Base-by-base conservation (phyloP, 345 rosid species). In the Anacardium occidentale region DNA sequence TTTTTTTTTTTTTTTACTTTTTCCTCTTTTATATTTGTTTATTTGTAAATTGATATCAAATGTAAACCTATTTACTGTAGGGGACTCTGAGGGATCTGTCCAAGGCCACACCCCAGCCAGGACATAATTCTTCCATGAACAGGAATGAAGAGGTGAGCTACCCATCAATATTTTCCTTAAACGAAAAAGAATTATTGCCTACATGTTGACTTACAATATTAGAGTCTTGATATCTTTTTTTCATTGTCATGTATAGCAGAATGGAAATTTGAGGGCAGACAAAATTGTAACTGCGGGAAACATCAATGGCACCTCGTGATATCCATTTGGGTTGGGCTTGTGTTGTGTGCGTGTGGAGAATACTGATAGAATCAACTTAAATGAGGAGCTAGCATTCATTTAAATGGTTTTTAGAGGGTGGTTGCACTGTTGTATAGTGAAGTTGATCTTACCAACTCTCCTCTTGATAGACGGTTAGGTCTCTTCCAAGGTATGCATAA, bases 1-100 rank as follows among this genome's bases (percentile, higher is more conserved):
- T 0, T 12, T 4, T 17, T 29, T 51, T 44, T 26, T 77, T 29
- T 29, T 29, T 1, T 1, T 29, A 1, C 3, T 29, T 29, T 29
- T 29, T 48, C 40, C 24, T 67, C 15, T 66, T 17, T 53, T 53
- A 25, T 7, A 3, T 32, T 40, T 58, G 1, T 10, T 63, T 20
- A 26, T 29, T 13, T 53, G 32, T 53, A 7, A 24, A 22, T 26
- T 55, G 47, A 57, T 29, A 45, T n/a, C 32, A 45, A 60, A 52
- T 59, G 18, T 61, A 40, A 76, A 69, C 69, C 51, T 80, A 18
- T 62, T 72, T 66, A 69, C 32, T 20, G 56, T 34, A 87, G 91
- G 91, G 91, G 77, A 85, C 91, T 68, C 78, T 87, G 22, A 77
- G 86, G 77, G 89, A 82, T 81, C 86, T 87, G 68, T 82, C 91